Evolutionary conservation across 2,329 filamentous ascomycete species (phyloP).

Genomic region (Byssothecium circinans): DNA sequence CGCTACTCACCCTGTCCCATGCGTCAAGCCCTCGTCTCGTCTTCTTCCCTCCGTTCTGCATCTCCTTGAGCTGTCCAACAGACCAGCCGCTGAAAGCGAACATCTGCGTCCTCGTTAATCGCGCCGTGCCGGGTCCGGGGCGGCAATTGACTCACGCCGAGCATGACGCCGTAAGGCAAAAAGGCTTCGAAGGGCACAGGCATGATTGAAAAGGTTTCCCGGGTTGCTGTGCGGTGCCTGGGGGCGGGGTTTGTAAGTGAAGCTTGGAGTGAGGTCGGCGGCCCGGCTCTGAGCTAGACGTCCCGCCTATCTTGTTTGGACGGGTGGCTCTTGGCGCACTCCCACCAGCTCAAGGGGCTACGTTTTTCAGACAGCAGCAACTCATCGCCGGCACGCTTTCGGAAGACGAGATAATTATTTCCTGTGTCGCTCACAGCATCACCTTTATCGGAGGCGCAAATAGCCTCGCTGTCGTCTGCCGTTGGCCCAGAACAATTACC

Average conservation of each 20-base stretch:
- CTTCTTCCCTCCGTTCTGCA: slow-evolving; percentile 65
- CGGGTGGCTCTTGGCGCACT: slow-evolving; percentile 7
- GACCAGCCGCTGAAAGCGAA: slow-evolving; percentile 62
- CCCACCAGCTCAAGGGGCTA: slow-evolving; percentile 27
- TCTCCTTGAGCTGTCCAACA: slow-evolving; percentile 59
- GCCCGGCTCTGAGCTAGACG: not conserved
- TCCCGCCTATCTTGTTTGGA: not conserved
- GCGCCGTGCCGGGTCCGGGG: slow-evolving; percentile 10
- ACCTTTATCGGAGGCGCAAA: slow-evolving; percentile 39
- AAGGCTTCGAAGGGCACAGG: slow-evolving; percentile 68
- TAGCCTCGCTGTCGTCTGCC: slow-evolving; percentile 18
- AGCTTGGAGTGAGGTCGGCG: slow-evolving; percentile 19
- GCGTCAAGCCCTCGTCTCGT: slow-evolving; percentile 61
- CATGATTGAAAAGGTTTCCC: slow-evolving; percentile 51
- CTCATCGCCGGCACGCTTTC: slow-evolving; percentile 31
- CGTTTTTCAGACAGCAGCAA: slow-evolving; percentile 29
- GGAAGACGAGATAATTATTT: slow-evolving; percentile 26
- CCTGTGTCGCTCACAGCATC: slow-evolving; percentile 36
- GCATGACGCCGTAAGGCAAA: slow-evolving; percentile 65
- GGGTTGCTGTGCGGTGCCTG: slow-evolving; percentile 20
- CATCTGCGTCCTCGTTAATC: slow-evolving; percentile 51
- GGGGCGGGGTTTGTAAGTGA: slow-evolving; percentile 17
- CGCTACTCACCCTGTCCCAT: slow-evolving; percentile 63
- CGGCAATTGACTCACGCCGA: slow-evolving; percentile 53
- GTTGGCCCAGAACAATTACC: slow-evolving; percentile 26